These are phyloP conservation scores for Trichoderma arundinaceum DNA, from an alignment of 2,329 filamentous ascomycete genomes.

Conservation along the genomic window DNA sequence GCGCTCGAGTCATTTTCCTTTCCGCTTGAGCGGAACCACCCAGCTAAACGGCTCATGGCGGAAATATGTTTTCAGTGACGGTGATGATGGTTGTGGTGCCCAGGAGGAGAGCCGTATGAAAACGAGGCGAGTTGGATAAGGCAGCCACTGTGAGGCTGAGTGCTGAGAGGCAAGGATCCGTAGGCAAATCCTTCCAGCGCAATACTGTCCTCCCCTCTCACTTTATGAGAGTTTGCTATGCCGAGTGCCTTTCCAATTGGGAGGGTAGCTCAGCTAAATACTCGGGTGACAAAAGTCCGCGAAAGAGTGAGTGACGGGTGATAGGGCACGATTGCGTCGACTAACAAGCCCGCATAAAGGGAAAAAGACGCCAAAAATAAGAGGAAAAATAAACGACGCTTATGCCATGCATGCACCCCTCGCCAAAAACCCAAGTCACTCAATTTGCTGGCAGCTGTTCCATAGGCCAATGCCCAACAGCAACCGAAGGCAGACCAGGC, in stretches of 20 bases:
- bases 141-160: neutral
- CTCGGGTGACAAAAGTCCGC: neutral
- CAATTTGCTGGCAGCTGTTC: slow-evolving; percentile 14
- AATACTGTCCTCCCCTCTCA: neutral
- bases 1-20: slow-evolving; percentile 41
- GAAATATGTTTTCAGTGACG: slow-evolving; percentile 27
- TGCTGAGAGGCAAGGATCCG: slow-evolving; percentile 15
- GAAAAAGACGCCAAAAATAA: neutral
- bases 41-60: slow-evolving; percentile 55
- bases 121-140: neutral
- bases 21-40: slow-evolving; percentile 55
- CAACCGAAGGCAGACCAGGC: too few species aligned
- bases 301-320: slow-evolving; percentile 9
- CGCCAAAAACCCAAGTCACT: neutral
- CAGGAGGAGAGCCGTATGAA: neutral
- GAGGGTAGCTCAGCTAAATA: slow-evolving; percentile 22
- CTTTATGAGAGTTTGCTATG: neutral
- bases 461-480: neutral
- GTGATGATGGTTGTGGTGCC: neutral
- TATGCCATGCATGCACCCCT: slow-evolving; percentile 28
- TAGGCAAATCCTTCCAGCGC: neutral
- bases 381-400: slow-evolving; percentile 10
- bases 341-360: slow-evolving; percentile 20
- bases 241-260: neutral
- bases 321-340: slow-evolving; percentile 18